Evolutionary conservation across 1,284 basidiomycete species (phyloP).

Genomic region (Austropuccinia psidii): DNA sequence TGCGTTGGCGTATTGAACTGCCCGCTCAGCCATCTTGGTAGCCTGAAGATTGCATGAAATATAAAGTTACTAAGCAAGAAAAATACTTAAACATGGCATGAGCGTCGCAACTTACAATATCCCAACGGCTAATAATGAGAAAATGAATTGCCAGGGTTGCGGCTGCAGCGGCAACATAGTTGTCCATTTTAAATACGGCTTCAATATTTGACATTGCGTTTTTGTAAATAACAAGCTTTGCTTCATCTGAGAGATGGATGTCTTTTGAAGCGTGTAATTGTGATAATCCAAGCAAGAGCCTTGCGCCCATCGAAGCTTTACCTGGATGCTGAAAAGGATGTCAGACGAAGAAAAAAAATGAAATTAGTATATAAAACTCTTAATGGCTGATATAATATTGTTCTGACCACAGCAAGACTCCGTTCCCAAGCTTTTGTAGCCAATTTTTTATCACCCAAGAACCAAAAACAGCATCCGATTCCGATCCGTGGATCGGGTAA

Average conservation of each 20-base stretch:
- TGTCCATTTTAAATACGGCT: slow-evolving; percentile 65
- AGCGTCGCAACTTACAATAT: slow-evolving; percentile 39
- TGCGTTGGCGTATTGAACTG: slow-evolving; percentile 83
- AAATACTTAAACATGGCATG: neutral
- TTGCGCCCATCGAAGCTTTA: slow-evolving; percentile 59
- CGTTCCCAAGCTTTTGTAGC: slow-evolving; percentile 81
- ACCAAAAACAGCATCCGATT: slow-evolving; percentile 83
- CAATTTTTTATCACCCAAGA: slow-evolving; percentile 66
- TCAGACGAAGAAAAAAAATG: neutral
- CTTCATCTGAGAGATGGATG: slow-evolving; percentile 56
- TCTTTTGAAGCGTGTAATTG: slow-evolving; percentile 71
- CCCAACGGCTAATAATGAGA: slow-evolving; percentile 55
- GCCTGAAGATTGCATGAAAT: slow-evolving; percentile 53
- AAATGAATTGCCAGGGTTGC: slow-evolving; percentile 69
- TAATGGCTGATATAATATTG: slow-evolving; percentile 45
- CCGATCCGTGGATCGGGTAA: slow-evolving; percentile 84
- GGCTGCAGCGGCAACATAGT: slow-evolving; percentile 65
- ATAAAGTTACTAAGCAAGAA: neutral
- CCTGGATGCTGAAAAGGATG: slow-evolving; percentile 52
- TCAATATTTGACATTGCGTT: slow-evolving; percentile 55
- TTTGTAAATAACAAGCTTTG: slow-evolving; percentile 54
- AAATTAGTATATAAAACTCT: neutral
- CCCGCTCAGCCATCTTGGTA: slow-evolving; percentile 80
- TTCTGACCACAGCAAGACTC: slow-evolving; percentile 63
- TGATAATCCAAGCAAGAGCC: slow-evolving; percentile 71